Base-by-base conservation (phyloP, 2,329 filamentous ascomycete species). In the Xylariaceae sp. region DNA sequence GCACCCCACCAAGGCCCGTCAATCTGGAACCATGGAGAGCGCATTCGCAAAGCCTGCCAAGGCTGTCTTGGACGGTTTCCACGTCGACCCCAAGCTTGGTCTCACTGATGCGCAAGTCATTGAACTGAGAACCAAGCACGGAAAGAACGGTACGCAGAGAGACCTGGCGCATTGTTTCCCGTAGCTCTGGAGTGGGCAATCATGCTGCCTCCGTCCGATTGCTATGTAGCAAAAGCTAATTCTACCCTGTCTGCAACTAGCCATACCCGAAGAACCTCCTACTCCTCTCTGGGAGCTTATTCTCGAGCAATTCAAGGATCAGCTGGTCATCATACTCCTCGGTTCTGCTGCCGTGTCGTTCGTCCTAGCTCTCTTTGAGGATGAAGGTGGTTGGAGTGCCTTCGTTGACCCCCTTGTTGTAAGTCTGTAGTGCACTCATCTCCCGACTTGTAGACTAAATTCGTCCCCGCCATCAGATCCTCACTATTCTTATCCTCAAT, bases 241-340 rank as follows among this genome's bases (percentile, higher is more conserved):
- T 45, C 54, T 57, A 49, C 55, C 32, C 44, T 35, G 22, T 36
- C 36, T 42, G 42, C 22, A 27, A 27, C n/a, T 54, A 83, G 80
- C 78, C 42, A 83, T 83, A 54, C 72, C 79, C 41, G 94, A 99
- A 74, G 94, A 99, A 58, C 94, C 94, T 47, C 90, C 94, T 3
- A 99, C 94, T 31, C 94, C 94, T 36, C 69, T 99, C 42, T 99
- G 92, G 94, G 83, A 97, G 72, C 85, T 99, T 56, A 89, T 99
- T 48, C 80, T 99, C 51, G 94, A 99, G 73, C 94, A 99, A 70
- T 99, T 99, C 80, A 96, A 99, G 73, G 94, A 99, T 68, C 94
- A 99, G 71, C 83, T 99, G 42, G 94, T 99, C 59, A 81, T 99
- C 47, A 99, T 99, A 61, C 79, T 99, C 18, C 81, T 99, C 44